Conservation (phyloP, 2,329 filamentous ascomycete species). For the Tolypocladium pustulatum region DNA sequence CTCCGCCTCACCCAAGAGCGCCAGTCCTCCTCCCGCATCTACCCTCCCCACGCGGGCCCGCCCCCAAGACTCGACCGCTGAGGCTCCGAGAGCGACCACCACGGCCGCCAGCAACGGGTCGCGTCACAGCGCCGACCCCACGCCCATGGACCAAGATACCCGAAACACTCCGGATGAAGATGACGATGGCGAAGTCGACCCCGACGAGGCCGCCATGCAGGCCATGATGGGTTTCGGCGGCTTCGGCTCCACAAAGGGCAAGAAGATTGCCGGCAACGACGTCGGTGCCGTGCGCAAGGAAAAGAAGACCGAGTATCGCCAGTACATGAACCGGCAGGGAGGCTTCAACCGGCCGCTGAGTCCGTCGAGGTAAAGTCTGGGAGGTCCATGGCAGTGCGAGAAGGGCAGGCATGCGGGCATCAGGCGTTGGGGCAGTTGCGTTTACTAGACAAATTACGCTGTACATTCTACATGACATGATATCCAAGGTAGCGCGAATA, state of each 20-base stretch:
- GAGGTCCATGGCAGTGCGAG: background rate
- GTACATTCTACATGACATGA: background rate
- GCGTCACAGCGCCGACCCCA: constrained; percentile 7
- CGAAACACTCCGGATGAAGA: constrained; percentile 16
- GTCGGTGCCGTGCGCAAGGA: constrained; percentile 76
- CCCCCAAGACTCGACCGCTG: constrained; percentile 1
- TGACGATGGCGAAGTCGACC: constrained; percentile 41
- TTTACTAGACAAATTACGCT: background rate
- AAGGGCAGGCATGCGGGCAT: background rate
- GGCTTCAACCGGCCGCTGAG: constrained; percentile 74
- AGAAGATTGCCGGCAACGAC: constrained; percentile 81
- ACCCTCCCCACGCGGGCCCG: constrained; percentile 24
- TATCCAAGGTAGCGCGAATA: background rate
- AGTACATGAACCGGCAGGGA: constrained; percentile 87
- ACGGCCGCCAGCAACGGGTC: constrained; percentile 13
- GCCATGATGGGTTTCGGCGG: constrained; percentile 83
- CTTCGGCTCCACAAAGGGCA: constrained; percentile 80
- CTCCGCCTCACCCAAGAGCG: constrained; percentile 23
- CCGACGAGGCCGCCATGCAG: constrained; percentile 63
- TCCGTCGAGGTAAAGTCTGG: constrained; percentile 30
- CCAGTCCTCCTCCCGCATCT: constrained; percentile 10
- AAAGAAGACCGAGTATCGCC: constrained; percentile 88
- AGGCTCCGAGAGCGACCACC: constrained; percentile 2
- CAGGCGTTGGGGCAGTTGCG: background rate
- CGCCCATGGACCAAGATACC: constrained; percentile 19